Conservation (phyloP, 768 basidiomycete genomes). For the Panaeolus cyanescens region DNA sequence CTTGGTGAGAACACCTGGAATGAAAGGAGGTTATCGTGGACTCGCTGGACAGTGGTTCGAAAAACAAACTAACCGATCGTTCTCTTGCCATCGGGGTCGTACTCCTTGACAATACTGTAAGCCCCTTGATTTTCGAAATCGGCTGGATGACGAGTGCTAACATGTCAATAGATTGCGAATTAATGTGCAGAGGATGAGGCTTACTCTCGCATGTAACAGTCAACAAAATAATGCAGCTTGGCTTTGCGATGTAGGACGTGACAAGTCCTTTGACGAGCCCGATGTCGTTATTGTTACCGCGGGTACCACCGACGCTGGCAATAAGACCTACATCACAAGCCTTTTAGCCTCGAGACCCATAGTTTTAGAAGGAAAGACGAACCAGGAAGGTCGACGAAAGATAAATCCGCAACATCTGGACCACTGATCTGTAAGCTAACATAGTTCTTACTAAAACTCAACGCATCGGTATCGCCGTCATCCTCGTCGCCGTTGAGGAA, state of each 20-base stretch:
- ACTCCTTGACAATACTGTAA: slow-evolving; percentile 58
- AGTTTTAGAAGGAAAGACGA: background rate
- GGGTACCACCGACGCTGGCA: slow-evolving; percentile 47
- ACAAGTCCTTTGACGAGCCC: slow-evolving; percentile 61
- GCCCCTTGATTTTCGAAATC: slow-evolving; percentile 83
- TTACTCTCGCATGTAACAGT: slow-evolving; percentile 65
- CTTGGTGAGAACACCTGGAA: slow-evolving; percentile 69
- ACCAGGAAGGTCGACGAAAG: slow-evolving; percentile 68
- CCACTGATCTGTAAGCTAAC: slow-evolving; percentile 64
- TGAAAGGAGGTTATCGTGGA: background rate
- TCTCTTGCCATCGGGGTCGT: slow-evolving; percentile 62
- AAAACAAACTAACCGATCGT: slow-evolving; percentile 58
- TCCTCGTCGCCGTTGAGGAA: slow-evolving; percentile 45
- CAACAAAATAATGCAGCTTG: slow-evolving; percentile 62
- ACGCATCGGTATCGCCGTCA: slow-evolving; percentile 10
- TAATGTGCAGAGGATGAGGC: slow-evolving; percentile 11
- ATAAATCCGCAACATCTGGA: slow-evolving; percentile 59
- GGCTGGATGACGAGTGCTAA: slow-evolving; percentile 37
- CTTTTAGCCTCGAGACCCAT: no score
- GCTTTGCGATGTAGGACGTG: slow-evolving; percentile 55
- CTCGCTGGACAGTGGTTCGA: background rate
- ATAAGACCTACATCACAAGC: slow-evolving; percentile 63
- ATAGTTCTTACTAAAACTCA: slow-evolving; percentile 55
- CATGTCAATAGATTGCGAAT: background rate
- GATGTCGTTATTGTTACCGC: slow-evolving; percentile 54